Evolutionary conservation across 2,329 filamentous ascomycete species (phyloP).

Genomic region (Gaeumannomyces sp.): DNA sequence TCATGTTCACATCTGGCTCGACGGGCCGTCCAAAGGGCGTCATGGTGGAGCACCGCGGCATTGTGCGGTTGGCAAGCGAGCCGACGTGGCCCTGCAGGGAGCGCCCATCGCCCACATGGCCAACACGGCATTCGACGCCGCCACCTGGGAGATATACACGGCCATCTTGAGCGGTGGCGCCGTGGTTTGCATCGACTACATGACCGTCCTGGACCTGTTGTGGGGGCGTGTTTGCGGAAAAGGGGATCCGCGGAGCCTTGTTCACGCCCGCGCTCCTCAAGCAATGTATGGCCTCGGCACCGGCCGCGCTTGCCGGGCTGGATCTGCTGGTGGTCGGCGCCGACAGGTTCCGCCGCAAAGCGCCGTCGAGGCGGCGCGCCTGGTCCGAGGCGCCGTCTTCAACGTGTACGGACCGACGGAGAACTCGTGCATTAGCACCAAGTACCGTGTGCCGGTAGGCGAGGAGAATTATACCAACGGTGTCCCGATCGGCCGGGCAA

Average conservation of each 20-base stretch:
- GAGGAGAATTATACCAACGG: conserved; percentile 2
- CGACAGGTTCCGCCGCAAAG: background rate
- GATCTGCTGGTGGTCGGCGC: conserved; percentile 1
- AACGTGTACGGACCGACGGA: conserved; percentile 29
- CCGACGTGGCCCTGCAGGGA: background rate
- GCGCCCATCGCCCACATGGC: conserved; percentile 1
- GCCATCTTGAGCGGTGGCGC: background rate
- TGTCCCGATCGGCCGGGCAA: conserved; percentile 8
- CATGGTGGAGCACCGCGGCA: conserved; percentile 2
- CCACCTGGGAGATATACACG: conserved; percentile 1
- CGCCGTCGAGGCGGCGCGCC: background rate
- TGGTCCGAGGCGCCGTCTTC: conserved; percentile 13
- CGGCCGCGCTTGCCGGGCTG: background rate
- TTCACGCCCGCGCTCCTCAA: background rate
- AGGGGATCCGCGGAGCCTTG: background rate
- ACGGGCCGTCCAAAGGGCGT: conserved; percentile 3
- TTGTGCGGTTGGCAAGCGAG: background rate
- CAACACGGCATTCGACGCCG: background rate
- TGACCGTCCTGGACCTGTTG: background rate
- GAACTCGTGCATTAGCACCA: conserved; percentile 13
- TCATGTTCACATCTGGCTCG: conserved; percentile 2
- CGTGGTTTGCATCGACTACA: background rate
- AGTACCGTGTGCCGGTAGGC: background rate
- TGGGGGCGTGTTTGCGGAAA: background rate
- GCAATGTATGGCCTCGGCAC: background rate